phyloP scores from a whole-genome alignment of 768 basidiomycete species.

The Lactarius evosmus region DNA sequence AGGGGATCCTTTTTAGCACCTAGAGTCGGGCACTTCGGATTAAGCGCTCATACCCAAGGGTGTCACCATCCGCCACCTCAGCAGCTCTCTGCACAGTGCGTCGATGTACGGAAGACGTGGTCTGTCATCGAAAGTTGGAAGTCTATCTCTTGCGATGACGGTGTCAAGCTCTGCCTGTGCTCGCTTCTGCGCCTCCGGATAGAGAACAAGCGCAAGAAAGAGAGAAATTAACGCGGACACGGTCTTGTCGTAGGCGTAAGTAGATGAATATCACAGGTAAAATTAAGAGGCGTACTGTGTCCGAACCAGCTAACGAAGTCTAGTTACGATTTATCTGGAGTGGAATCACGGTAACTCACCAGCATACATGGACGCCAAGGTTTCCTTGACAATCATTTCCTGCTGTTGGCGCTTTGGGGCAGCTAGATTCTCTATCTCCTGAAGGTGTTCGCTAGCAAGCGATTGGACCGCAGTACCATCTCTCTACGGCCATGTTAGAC shows the following conservation, averaged over 20 bases:
- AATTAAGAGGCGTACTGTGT: conserved; percentile 27
- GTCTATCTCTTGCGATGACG: conserved; percentile 28
- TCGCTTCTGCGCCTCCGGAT: conserved; percentile 31
- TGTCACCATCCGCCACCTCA: conserved; percentile 29
- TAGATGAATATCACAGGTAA: background rate
- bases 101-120: conserved; percentile 32
- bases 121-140: conserved; percentile 33
- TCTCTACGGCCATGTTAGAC: background rate
- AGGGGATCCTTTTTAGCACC: background rate
- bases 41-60: conserved; percentile 11
- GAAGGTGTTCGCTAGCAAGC: background rate
- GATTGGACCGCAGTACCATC: conserved; percentile 8
- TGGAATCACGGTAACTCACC: background rate
- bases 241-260: conserved; percentile 22
- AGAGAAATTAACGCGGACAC: conserved; percentile 28
- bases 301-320: conserved; percentile 24
- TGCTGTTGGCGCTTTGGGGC: background rate
- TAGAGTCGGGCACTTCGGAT: background rate
- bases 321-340: background rate
- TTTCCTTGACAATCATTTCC: background rate
- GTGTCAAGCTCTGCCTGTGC: conserved; percentile 33
- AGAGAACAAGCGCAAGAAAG: conserved; percentile 32
- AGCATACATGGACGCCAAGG: background rate
- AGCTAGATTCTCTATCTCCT: background rate
- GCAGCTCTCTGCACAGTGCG: conserved; percentile 31